These are phyloP conservation scores for Leccinum arenicola DNA, from an alignment of 768 basidiomycete species.

Conservation along the genomic window DNA sequence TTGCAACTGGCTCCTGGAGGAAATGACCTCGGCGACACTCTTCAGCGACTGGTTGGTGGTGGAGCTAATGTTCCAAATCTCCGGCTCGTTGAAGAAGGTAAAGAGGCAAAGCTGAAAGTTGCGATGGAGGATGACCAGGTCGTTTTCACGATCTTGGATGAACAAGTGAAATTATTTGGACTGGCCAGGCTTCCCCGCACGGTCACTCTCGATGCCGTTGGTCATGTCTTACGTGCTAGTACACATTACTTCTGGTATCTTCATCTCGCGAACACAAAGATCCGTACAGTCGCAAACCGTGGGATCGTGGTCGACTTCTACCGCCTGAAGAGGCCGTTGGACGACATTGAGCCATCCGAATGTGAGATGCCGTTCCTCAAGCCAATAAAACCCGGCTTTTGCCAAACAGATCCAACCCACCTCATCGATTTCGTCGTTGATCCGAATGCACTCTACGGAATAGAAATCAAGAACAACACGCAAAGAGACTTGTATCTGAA, in stretches of 20 bases:
- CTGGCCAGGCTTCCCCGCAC: not conserved
- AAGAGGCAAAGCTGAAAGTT: constrained; percentile 3
- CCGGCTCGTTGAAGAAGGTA: not conserved
- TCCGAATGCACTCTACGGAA: not conserved
- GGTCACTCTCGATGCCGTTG: not conserved
- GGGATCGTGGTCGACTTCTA: not conserved
- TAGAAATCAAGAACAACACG: constrained; percentile 9
- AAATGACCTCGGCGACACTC: not conserved
- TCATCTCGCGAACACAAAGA: not conserved
- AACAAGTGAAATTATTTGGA: not conserved
- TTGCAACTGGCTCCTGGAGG: not conserved
- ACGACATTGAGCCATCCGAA: not conserved
- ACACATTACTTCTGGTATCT: not conserved
- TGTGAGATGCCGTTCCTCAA: not conserved
- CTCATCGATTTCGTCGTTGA: not conserved
- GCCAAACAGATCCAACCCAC: not conserved
- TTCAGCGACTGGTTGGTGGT: not conserved
- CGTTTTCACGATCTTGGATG: not conserved
- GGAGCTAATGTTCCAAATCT: not conserved
- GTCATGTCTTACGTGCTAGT: not conserved
- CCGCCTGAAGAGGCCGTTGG: not conserved
- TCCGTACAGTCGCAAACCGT: not conserved
- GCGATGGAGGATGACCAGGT: not conserved
- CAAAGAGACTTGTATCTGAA: not conserved
- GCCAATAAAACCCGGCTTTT: not conserved